These are phyloP conservation scores for Phlegmacium glaucopus DNA, from an alignment of 768 basidiomycete genomes.

Conservation along the genomic window DNA sequence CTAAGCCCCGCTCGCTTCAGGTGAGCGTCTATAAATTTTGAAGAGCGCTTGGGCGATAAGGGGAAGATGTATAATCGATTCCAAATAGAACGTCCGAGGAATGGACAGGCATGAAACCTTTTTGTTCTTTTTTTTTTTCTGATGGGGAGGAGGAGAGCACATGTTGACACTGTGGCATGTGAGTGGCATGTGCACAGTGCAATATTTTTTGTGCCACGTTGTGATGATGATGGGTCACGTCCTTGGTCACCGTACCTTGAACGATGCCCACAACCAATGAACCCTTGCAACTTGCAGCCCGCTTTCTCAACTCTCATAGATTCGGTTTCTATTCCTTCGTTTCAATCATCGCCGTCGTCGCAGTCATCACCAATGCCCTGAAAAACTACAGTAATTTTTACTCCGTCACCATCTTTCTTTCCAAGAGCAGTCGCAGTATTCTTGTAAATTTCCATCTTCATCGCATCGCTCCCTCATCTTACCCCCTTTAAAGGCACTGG, in stretches of 20 bases:
- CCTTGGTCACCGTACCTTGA: neutral
- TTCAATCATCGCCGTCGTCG: conserved; percentile 67
- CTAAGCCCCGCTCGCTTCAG: neutral
- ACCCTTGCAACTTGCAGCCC: conserved; percentile 45
- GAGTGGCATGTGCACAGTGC: neutral
- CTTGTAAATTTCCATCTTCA: conserved; percentile 51
- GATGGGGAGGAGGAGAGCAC: neutral
- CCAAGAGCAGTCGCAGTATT: conserved; percentile 89
- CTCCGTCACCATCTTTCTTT: conserved; percentile 88
- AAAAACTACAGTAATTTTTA: conserved; percentile 90
- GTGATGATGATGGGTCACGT: neutral
- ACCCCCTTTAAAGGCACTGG: conserved; percentile 60
- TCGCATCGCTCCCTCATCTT: conserved; percentile 2
- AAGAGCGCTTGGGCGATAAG: too few relatives aligned
- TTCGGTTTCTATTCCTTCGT: conserved; percentile 65
- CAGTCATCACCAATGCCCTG: conserved; percentile 76
- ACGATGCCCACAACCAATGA: conserved; percentile 47
- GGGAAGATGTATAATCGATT: too few relatives aligned
- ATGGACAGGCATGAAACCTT: too few relatives aligned
- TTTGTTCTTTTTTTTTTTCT: too few relatives aligned
- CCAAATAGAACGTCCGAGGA: too few relatives aligned
- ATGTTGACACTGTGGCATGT: neutral
- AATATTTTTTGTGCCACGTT: neutral
- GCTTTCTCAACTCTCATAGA: conserved; percentile 56
- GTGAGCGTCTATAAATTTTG: too few relatives aligned